Base-by-base conservation (phyloP, 345 rosid species). In the Pugionium cornutum region DNA sequence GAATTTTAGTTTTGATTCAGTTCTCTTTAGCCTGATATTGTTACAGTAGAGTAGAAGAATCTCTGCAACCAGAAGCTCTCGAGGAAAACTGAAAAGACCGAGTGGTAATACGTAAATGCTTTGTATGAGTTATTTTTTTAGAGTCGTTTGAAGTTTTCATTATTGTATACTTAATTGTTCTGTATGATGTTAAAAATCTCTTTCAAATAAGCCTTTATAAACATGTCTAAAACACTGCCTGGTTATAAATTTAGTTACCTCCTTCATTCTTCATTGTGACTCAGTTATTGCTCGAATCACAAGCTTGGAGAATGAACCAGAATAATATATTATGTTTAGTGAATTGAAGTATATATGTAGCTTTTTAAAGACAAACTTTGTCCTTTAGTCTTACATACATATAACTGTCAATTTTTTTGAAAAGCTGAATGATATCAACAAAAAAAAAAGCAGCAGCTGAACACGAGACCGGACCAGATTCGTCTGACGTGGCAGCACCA, bases 81-180 rank as follows among this genome's bases (percentile, higher is more conserved):
- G 50, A 31, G 28, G 44, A 31, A 48, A 57, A 18, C 43, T 56
- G 63, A 35, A 9, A 43, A 66, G 53, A 45, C 33, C 9, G 28
- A 56, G 57, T 48, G 51, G 66, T 41, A 2, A 68, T 58, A 68
- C 66, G 73, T 68, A 58, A 37, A 67, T 58, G 65, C 57, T 7
- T 68, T 67, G 72, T 67, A 47, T 57, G 72, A 64, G 29, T 52
- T 30, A 57, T 39, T 57, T 40, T 32, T 18, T 18, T 5, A 68
- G 66, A 58, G 66, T 34, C 42, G 44, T 50, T 69, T 51, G 45
- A 51, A 68, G 44, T 28, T 18, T 68, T 50, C 8, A 4, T 5
- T 36, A 34, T 62, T 70, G 63, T 70, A 62, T 57, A 70, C 68
- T 47, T 57, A 70, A 54, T 54, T 54, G 75, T 54, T 62, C 5